Conservation (phyloP, 2,329 filamentous ascomycete species). For the Aspergillus amoenus region DNA sequence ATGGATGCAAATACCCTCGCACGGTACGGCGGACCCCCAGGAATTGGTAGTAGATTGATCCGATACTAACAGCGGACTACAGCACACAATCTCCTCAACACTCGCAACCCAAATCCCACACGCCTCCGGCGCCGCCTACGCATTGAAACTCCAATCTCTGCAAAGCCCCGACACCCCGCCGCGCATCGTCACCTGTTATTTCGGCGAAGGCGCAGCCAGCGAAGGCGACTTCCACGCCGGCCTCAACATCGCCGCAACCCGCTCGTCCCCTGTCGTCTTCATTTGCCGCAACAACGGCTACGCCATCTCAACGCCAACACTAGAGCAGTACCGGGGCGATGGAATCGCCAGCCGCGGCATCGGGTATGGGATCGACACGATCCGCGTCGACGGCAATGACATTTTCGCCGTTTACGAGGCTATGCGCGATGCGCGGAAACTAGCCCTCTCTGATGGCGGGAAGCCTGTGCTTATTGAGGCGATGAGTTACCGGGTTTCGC, state of each 20-base stretch:
- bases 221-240: conserved; percentile 93
- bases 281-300: conserved; percentile 93
- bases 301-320: conserved; percentile 83
- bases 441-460: conserved; percentile 78
- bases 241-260: conserved; percentile 84
- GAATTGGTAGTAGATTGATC: background rate
- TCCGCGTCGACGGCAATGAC: conserved; percentile 91
- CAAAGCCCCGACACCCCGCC: conserved; percentile 67
- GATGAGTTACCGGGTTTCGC: conserved; percentile 96
- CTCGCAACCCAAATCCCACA: conserved; percentile 88
- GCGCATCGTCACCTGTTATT: conserved; percentile 77
- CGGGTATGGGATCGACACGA: conserved; percentile 91
- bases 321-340: conserved; percentile 89
- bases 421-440: conserved; percentile 71
- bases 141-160: conserved; percentile 75
- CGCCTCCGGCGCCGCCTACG: conserved; percentile 82
- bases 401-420: conserved; percentile 84
- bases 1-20: conserved; percentile 79
- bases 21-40: conserved; percentile 59
- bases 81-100: conserved; percentile 84
- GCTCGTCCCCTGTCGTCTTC: conserved; percentile 84
- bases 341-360: conserved; percentile 84
- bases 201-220: conserved; percentile 85
- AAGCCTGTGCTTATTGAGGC: conserved; percentile 86
- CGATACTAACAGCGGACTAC: conserved; percentile 47